Conservation (phyloP, 1,284 basidiomycete genomes). For the Puccinia horiana region DNA sequence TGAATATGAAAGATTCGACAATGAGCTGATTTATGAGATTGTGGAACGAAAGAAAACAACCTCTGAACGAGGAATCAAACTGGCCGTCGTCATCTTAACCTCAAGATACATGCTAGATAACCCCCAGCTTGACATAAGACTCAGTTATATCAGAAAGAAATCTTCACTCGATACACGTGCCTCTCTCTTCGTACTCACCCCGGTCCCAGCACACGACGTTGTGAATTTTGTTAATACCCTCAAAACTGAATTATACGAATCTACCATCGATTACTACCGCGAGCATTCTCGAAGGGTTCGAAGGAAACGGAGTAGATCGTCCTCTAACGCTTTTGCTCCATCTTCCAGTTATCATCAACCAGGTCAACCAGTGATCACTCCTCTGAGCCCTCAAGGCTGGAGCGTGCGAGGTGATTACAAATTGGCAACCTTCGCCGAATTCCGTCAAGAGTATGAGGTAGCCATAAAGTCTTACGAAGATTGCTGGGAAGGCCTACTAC, state of each 20-base stretch:
- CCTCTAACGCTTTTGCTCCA: constrained; percentile 63
- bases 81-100: constrained; percentile 91
- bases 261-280: constrained; percentile 87
- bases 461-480: constrained; percentile 87
- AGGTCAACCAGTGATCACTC: constrained; percentile 60
- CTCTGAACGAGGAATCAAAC: constrained; percentile 82
- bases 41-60: constrained; percentile 74
- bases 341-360: constrained; percentile 62
- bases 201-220: constrained; percentile 77
- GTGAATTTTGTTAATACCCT: constrained; percentile 80
- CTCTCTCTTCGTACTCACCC: constrained; percentile 88
- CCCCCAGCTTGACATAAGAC: constrained; percentile 73
- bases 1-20: constrained; percentile 63
- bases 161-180: constrained; percentile 86
- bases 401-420: constrained; percentile 95
- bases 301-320: constrained; percentile 77
- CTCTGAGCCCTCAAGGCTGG: constrained; percentile 83
- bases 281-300: constrained; percentile 86
- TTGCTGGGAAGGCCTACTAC: constrained; percentile 74
- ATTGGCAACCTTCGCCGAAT: constrained; percentile 91
- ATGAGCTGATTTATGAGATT: constrained; percentile 75
- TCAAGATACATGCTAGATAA: constrained; percentile 82
- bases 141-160: constrained; percentile 81
- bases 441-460: constrained; percentile 83
- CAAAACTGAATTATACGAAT: constrained; percentile 81